A percentile compares a stretch with the other conserved stretches of the same genome.
Evolutionary conservation across 2,329 filamentous ascomycete species (phyloP).

Genomic region (Zasmidium citrigriseum): DNA sequence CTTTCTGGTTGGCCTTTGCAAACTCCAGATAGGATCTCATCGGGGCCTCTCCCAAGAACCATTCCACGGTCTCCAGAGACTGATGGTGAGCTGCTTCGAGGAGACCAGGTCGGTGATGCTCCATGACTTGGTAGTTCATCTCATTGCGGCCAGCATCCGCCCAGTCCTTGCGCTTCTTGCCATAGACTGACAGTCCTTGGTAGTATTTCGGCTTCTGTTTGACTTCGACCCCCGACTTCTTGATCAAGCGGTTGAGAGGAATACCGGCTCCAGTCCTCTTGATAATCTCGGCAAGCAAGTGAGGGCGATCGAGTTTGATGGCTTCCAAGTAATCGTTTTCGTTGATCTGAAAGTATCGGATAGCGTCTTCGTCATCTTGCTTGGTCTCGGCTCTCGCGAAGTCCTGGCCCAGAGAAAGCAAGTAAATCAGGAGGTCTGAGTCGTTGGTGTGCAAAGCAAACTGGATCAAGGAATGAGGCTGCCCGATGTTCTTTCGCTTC

Average conservation of each 20-base stretch:
- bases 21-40: conserved; percentile 69
- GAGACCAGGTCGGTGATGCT: conserved; percentile 56
- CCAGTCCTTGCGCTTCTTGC: conserved; percentile 75
- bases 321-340: conserved; percentile 41
- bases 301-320: conserved; percentile 50
- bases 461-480: conserved; percentile 30
- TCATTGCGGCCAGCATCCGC: conserved; percentile 60
- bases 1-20: conserved; percentile 60
- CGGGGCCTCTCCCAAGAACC: conserved; percentile 73
- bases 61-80: conserved; percentile 70
- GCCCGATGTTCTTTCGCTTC: conserved; percentile 13
- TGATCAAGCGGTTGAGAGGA: conserved; percentile 66
- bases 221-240: conserved; percentile 64
- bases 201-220: conserved; percentile 68
- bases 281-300: conserved; percentile 66
- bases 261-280: conserved; percentile 67
- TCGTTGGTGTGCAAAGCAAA: conserved; percentile 52
- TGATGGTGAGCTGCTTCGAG: conserved; percentile 59
- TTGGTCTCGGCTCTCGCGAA: conserved; percentile 37
- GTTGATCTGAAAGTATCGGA: conserved; percentile 27
- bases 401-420: conserved; percentile 58
- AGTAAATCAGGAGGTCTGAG: conserved; percentile 53
- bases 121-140: conserved; percentile 14
- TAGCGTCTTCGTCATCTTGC: conserved; percentile 16
- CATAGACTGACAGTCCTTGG: conserved; percentile 74